Conservation (phyloP, 192 early-diverging fungal genomes). For the Coemansia asiatica region DNA sequence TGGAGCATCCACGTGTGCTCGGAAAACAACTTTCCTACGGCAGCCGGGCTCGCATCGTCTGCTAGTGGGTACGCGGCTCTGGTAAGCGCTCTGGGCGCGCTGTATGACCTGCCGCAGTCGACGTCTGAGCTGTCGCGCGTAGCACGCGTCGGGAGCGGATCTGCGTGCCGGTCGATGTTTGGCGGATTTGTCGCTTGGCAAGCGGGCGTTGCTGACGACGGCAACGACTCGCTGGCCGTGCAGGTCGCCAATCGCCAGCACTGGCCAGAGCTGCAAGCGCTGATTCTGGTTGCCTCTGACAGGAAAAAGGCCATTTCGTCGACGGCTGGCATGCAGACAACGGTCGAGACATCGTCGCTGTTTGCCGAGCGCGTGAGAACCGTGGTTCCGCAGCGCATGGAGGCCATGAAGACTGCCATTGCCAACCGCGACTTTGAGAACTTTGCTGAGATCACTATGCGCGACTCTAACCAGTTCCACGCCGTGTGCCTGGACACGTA, state of each 20-base stretch:
- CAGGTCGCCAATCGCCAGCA: constrained; percentile 87
- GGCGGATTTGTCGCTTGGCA: constrained; percentile 99
- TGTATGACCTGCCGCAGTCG: constrained; percentile 72
- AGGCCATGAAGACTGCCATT: constrained; percentile 86
- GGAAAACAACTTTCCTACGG: constrained; percentile 99
- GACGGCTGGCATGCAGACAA: constrained; percentile 96
- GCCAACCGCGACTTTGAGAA: constrained; percentile 74
- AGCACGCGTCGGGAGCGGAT: constrained; percentile 94
- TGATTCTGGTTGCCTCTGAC: constrained; percentile 93
- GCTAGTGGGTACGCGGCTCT: constrained; percentile 95
- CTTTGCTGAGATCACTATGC: constrained; percentile 97
- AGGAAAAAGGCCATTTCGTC: constrained; percentile 87
- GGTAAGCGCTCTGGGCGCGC: constrained; percentile 74
- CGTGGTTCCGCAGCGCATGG: constrained; percentile 91
- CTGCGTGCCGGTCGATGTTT: constrained; percentile 95
- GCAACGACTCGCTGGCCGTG: constrained; percentile 82
- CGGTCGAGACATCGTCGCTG: constrained; percentile 87
- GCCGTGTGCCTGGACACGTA: constrained; percentile 97
- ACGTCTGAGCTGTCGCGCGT: constrained; percentile 80
- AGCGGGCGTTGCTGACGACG: constrained; percentile 80
- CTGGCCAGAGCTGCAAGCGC: constrained; percentile 95
- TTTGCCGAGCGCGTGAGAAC: constrained; percentile 77
- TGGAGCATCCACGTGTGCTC: constrained; percentile 85
- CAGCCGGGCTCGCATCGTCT: constrained; percentile 95
- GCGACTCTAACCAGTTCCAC: constrained; percentile 99